These are phyloP conservation scores for Beta lomatogona DNA, from an alignment of 179 eudicot genomes.

Conservation along the genomic window DNA sequence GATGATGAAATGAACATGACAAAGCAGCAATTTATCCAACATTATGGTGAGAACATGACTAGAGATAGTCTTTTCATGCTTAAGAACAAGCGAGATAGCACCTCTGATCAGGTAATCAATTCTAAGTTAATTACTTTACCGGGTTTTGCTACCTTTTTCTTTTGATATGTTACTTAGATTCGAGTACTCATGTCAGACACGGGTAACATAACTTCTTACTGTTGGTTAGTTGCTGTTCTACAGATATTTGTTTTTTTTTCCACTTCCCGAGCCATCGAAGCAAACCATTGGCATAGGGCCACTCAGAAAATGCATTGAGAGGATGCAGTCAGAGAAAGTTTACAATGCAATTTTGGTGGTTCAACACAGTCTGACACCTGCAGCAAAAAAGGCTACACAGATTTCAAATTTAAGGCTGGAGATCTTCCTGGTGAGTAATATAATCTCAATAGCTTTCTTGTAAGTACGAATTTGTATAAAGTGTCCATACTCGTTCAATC, in stretches of 20 bases:
- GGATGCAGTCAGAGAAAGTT: constrained; percentile 65
- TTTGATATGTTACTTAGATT: neutral
- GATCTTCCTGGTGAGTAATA: constrained; percentile 64
- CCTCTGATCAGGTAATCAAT: constrained; percentile 59
- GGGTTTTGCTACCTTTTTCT: neutral
- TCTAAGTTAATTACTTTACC: neutral
- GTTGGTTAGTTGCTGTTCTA: neutral
- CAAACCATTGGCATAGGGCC: constrained; percentile 65
- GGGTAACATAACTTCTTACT: neutral
- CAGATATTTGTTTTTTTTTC: constrained; percentile 88
- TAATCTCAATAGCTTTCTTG: neutral
- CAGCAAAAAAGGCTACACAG: constrained; percentile 57
- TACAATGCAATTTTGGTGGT: constrained; percentile 64
- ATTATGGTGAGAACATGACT: constrained; percentile 57
- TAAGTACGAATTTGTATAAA: no score
- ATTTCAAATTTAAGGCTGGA: constrained; percentile 55
- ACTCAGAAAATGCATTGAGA: constrained; percentile 51
- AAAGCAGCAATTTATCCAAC: constrained; percentile 47
- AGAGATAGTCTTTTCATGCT: constrained; percentile 59
- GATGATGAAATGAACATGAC: constrained; percentile 66
- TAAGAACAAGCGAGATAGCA: constrained; percentile 47
- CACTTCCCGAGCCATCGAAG: constrained; percentile 34
- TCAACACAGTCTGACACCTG: constrained; percentile 61
- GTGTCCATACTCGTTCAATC: no score
- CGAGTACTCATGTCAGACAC: no score